Conservation (phyloP, 148 eudicot genomes). For the Vaccinium vitisidaea region DNA sequence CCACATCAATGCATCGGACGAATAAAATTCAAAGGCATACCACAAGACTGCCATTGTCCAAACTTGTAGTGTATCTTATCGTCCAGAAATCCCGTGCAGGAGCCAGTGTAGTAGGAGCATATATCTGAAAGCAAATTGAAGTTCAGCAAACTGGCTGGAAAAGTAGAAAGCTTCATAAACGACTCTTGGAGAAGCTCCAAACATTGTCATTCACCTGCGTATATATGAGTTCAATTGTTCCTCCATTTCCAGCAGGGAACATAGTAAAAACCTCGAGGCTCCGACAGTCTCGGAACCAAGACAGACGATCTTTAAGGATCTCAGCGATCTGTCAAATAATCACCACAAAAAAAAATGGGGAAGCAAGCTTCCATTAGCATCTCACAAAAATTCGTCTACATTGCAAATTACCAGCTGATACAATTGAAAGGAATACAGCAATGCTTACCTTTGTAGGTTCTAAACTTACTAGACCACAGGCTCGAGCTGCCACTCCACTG, state of each 20-base stretch:
- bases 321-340: constrained; percentile 65
- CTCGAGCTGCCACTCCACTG: constrained; percentile 99
- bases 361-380: constrained; percentile 4
- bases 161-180: background rate
- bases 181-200: background rate
- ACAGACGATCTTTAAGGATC: constrained; percentile 95
- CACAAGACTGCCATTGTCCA: constrained; percentile 94
- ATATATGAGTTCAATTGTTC: constrained; percentile 85
- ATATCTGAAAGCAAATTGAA: constrained; percentile 46
- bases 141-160: constrained; percentile 5
- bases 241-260: constrained; percentile 93
- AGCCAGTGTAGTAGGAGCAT: constrained; percentile 93
- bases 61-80: constrained; percentile 77
- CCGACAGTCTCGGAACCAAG: constrained; percentile 99
- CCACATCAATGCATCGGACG: background rate
- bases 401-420: constrained; percentile 4
- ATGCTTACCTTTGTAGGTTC: constrained; percentile 82
- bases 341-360: background rate
- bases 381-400: background rate
- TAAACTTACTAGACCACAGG: constrained; percentile 94
- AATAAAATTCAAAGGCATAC: constrained; percentile 34
- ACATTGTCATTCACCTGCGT: constrained; percentile 53
- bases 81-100: constrained; percentile 98
- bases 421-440: background rate
- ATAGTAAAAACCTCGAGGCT: constrained; percentile 80